phyloP scores from a whole-genome alignment of 2,329 filamentous ascomycete species.

The Torrubiellomyces zombiae region DNA sequence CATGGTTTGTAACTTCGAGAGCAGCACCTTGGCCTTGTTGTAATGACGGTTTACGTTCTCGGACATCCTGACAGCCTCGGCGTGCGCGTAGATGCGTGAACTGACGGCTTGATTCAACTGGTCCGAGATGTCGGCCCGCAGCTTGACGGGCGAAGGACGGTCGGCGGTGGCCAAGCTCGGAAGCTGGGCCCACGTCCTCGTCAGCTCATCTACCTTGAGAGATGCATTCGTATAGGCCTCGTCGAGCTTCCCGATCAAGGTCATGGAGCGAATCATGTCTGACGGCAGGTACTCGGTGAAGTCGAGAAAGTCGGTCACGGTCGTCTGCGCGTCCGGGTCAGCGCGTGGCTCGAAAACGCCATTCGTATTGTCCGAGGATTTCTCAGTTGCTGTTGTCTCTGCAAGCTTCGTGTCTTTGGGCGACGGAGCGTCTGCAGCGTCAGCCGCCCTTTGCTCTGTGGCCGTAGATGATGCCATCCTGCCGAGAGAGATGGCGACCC shows the following conservation, averaged over 20 bases:
- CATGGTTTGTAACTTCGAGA: slow-evolving; percentile 42
- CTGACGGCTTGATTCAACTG: slow-evolving; percentile 35
- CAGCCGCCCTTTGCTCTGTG: slow-evolving; percentile 8
- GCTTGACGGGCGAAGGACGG: slow-evolving; percentile 28
- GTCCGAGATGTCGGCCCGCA: slow-evolving; percentile 44
- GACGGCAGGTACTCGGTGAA: slow-evolving; percentile 54
- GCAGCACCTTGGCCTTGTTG: slow-evolving; percentile 39
- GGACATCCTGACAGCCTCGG: slow-evolving; percentile 45
- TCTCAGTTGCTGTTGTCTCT: slow-evolving; percentile 9
- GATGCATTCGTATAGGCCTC: slow-evolving; percentile 40
- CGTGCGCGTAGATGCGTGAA: slow-evolving; percentile 40
- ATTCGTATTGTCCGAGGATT: slow-evolving; percentile 17
- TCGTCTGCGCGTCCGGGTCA: slow-evolving; percentile 51
- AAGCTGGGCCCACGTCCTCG: slow-evolving; percentile 38
- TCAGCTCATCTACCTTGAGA: slow-evolving; percentile 35
- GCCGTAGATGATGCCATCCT: too few relatives aligned
- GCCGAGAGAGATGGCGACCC: too few relatives aligned
- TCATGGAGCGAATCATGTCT: slow-evolving; percentile 48
- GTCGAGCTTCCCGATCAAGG: slow-evolving; percentile 48
- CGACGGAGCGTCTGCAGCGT: slow-evolving; percentile 10
- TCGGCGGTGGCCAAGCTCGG: slow-evolving; percentile 29
- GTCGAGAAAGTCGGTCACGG: slow-evolving; percentile 54
- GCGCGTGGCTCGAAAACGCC: slow-evolving; percentile 32
- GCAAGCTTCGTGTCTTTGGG: slow-evolving; percentile 13
- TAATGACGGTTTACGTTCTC: slow-evolving; percentile 48